phyloP scores from a whole-genome alignment of 1,139 yeast species.

The Protomyces macrosporus region DNA sequence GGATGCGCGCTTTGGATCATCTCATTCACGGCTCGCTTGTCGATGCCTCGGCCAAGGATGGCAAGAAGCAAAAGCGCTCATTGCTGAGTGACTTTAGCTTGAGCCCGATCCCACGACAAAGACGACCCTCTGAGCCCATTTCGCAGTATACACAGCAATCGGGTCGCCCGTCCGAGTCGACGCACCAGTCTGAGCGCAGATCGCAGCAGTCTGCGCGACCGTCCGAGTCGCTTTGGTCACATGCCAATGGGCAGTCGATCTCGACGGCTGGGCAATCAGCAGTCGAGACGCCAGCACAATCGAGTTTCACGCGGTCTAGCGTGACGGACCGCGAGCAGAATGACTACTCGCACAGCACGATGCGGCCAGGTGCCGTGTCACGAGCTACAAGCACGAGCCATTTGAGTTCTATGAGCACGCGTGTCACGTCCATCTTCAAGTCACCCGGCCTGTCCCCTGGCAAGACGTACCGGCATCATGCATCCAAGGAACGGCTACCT shows the following conservation, averaged over 20 bases:
- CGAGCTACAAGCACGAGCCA: neutral
- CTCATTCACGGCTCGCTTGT: slow-evolving; percentile 56
- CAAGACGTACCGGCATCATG: neutral
- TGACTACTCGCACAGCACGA: neutral
- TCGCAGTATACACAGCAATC: slow-evolving; percentile 2
- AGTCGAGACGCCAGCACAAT: too few relatives aligned
- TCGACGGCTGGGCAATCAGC: too few relatives aligned
- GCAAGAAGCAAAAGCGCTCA: slow-evolving; percentile 30
- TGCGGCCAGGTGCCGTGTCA: neutral
- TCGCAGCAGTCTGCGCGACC: too few relatives aligned
- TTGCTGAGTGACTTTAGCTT: slow-evolving; percentile 25
- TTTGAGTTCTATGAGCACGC: neutral
- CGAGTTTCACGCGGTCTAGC: too few relatives aligned
- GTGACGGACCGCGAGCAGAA: too few relatives aligned
- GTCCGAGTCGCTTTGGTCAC: too few relatives aligned
- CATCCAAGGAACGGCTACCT: neutral
- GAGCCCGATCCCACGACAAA: neutral
- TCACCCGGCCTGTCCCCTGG: neutral
- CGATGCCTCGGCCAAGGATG: slow-evolving; percentile 32
- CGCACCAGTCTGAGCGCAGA: slow-evolving; percentile 28
- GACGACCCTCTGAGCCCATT: neutral
- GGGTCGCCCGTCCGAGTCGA: neutral
- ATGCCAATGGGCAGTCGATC: too few relatives aligned
- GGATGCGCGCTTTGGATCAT: slow-evolving; percentile 82
- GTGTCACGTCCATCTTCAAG: neutral